Evolutionary conservation across 2,329 filamentous ascomycete species (phyloP).

Genomic region (Dothiorella sarmentorum): DNA sequence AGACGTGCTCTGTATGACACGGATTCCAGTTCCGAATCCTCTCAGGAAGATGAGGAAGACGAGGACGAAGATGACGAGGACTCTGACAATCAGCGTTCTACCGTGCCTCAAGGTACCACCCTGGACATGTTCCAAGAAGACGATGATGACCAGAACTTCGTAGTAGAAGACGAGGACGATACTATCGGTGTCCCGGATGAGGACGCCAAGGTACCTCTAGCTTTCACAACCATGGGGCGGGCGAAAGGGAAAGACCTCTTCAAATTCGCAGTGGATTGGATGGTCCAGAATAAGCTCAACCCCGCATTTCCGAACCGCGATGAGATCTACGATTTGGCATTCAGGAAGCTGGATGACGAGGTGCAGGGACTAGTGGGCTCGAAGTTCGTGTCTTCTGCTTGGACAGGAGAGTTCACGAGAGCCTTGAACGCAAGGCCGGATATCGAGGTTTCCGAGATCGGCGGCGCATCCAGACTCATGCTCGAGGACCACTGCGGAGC

Average conservation of each 20-base stretch:
- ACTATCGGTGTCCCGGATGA: conserved; percentile 54
- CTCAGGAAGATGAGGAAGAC: conserved; percentile 22
- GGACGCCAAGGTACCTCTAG: conserved; percentile 58
- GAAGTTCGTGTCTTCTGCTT: conserved; percentile 68
- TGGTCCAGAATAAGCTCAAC: conserved; percentile 75
- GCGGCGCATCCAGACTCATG: conserved; percentile 27
- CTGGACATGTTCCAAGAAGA: conserved; percentile 50
- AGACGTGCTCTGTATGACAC: conserved; percentile 23
- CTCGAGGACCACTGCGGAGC: conserved; percentile 56
- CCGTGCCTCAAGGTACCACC: conserved; percentile 26
- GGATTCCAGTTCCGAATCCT: conserved; percentile 22
- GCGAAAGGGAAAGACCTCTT: conserved; percentile 71
- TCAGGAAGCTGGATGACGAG: conserved; percentile 69
- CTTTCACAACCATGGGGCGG: conserved; percentile 64
- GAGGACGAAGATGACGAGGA: conserved; percentile 17
- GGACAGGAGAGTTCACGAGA: conserved; percentile 64
- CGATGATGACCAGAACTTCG: conserved; percentile 61
- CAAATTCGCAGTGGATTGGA: conserved; percentile 71
- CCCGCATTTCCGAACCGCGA: conserved; percentile 64
- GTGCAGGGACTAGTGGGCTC: conserved; percentile 64
- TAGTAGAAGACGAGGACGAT: conserved; percentile 59
- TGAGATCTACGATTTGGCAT: conserved; percentile 64
- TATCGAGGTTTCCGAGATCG: conserved; percentile 50
- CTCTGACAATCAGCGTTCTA: not conserved
- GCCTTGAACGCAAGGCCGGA: conserved; percentile 64